These are phyloP conservation scores for Dictyostelium capitatum DNA, from an alignment of 78 protist species.

Conservation along the genomic window DNA sequence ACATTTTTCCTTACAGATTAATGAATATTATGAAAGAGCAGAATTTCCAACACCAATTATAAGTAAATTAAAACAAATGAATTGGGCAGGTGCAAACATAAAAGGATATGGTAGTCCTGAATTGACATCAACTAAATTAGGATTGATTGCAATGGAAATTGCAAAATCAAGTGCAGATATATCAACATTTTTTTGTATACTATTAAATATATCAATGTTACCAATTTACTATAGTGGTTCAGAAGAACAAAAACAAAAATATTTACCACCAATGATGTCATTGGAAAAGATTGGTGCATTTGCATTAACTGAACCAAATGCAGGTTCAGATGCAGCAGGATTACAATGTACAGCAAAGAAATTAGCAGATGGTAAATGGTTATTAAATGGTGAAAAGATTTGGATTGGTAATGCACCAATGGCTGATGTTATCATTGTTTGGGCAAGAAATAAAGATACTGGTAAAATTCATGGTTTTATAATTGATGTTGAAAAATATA, in stretches of 20 bases:
- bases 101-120: slow-evolving; percentile 64
- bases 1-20: not conserved
- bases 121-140: slow-evolving; percentile 22
- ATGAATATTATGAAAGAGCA: slow-evolving; percentile 78
- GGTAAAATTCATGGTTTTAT: slow-evolving; percentile 94
- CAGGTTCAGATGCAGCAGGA: slow-evolving; percentile 95
- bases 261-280: slow-evolving; percentile 91
- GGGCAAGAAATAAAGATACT: slow-evolving; percentile 94
- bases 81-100: slow-evolving; percentile 64
- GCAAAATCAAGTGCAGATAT: slow-evolving; percentile 51
- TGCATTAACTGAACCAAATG: slow-evolving; percentile 98
- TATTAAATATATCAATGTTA: slow-evolving; percentile 87
- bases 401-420: slow-evolving; percentile 98
- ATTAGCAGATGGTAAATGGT: slow-evolving; percentile 80
- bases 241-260: slow-evolving; percentile 91
- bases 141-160: slow-evolving; percentile 37
- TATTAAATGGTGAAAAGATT: slow-evolving; percentile 92
- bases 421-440: slow-evolving; percentile 96
- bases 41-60: slow-evolving; percentile 52
- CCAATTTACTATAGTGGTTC: slow-evolving; percentile 93
- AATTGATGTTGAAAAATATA: slow-evolving; percentile 65
- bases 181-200: slow-evolving; percentile 28
- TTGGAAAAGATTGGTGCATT: slow-evolving; percentile 91
- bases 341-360: slow-evolving; percentile 91
- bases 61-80: slow-evolving; percentile 10